Conservation (phyloP, 208 protist genomes). For the Leishmania gerbilli region DNA sequence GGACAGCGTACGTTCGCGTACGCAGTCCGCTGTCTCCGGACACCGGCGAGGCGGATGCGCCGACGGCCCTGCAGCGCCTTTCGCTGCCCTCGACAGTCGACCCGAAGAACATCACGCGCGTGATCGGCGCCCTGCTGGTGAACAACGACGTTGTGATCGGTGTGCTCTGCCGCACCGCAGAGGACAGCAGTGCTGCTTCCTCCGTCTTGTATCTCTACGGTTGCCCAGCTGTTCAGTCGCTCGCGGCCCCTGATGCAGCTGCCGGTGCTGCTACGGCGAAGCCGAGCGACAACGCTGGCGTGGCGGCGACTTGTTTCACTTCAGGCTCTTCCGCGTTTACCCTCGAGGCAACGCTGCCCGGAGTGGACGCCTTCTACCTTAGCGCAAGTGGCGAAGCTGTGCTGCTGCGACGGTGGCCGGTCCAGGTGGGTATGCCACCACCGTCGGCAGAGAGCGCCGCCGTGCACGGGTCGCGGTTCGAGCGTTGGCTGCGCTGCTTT, state of each 20-base stretch:
- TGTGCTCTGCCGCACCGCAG: conserved; percentile 16
- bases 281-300: neutral
- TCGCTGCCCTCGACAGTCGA: neutral
- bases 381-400: conserved; percentile 57
- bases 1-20: conserved; percentile 13
- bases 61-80: conserved; percentile 7
- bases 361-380: conserved; percentile 58
- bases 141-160: conserved; percentile 65
- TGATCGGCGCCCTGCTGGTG: conserved; percentile 35
- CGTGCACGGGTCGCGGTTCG: conserved; percentile 20
- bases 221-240: conserved; percentile 46
- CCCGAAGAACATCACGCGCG: conserved; percentile 15
- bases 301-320: neutral
- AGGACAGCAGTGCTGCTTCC: neutral
- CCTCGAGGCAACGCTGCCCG: conserved; percentile 49
- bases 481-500: conserved; percentile 71
- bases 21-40: conserved; percentile 18
- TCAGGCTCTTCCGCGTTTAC: conserved; percentile 25
- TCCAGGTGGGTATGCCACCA: neutral
- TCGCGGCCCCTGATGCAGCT: neutral
- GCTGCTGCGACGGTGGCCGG: conserved; percentile 29
- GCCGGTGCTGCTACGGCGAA: neutral
- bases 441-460: neutral
- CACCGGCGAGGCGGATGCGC: neutral
- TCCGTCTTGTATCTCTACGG: conserved; percentile 62